A percentile compares a stretch with the other conserved stretches of the same genome.
Conservation (phyloP, 2,329 filamentous ascomycete genomes). For the Diaporthe citrichinensis region DNA sequence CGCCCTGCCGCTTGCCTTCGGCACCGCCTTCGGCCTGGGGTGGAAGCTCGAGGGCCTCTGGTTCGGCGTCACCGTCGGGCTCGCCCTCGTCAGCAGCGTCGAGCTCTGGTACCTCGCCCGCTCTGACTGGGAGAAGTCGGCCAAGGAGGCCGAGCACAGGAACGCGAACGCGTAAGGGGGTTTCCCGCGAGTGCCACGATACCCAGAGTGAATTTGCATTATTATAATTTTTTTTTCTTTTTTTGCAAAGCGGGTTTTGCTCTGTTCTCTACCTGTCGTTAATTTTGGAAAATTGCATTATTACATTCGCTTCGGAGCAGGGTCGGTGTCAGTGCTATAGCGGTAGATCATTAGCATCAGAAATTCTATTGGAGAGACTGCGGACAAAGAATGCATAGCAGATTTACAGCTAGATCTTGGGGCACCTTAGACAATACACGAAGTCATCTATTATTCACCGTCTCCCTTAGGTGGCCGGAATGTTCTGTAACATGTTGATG, state of each 20-base stretch:
- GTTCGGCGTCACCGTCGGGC: slow-evolving; percentile 81
- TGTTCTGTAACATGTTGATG: too few relatives aligned
- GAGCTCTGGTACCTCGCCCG: slow-evolving; percentile 67
- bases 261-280: neutral
- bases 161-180: slow-evolving; percentile 60
- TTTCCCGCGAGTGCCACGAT: neutral
- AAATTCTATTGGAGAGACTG: neutral
- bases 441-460: neutral
- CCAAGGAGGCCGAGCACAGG: slow-evolving; percentile 65
- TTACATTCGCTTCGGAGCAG: neutral
- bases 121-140: slow-evolving; percentile 69
- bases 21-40: slow-evolving; percentile 79
- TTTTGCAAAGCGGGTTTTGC: neutral
- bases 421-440: neutral
- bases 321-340: neutral
- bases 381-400: slow-evolving; percentile 2
- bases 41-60: slow-evolving; percentile 88
- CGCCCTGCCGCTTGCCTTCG: slow-evolving; percentile 87
- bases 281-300: neutral
- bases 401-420: neutral
- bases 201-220: neutral
- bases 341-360: neutral
- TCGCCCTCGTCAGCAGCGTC: slow-evolving; percentile 70
- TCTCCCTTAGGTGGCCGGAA: neutral
- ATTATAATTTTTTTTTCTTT: too few relatives aligned